Percentiles rank a stretch among this genome's conserved stretches.
Conservation (phyloP, 371 early-diverging fungal species). For the Mucor saturninus region DNA sequence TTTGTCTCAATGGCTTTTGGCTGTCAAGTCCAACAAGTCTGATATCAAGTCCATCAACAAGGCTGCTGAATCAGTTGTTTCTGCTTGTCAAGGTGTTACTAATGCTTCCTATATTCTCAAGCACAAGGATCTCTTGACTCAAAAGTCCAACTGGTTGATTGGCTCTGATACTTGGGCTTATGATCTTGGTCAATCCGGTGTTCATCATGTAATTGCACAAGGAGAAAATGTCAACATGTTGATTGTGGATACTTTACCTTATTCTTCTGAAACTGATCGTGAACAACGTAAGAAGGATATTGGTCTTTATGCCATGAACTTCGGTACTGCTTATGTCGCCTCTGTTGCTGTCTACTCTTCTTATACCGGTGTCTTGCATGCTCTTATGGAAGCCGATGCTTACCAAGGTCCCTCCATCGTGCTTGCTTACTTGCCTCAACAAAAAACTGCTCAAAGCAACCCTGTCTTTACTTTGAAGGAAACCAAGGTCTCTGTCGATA, state of each 20-base stretch:
- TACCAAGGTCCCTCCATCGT: conserved; percentile 91
- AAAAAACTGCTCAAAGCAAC: conserved; percentile 27
- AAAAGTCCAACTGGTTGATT: conserved; percentile 84
- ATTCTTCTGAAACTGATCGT: conserved; percentile 59
- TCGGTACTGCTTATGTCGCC: conserved; percentile 87
- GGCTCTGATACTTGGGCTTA: conserved; percentile 88
- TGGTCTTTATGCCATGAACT: conserved; percentile 94
- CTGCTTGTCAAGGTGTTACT: conserved; percentile 35
- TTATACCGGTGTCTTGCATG: conserved; percentile 86
- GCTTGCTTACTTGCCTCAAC: conserved; percentile 82
- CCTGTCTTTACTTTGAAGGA: conserved; percentile 81
- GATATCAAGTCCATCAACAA: conserved; percentile 47
- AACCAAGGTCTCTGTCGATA: conserved; percentile 88
- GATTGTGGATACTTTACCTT: conserved; percentile 83
- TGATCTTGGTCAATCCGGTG: conserved; percentile 87
- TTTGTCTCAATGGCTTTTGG: conserved; percentile 72
- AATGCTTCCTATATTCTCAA: conserved; percentile 36
- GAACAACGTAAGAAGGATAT: conserved; percentile 91
- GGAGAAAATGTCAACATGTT: conserved; percentile 88
- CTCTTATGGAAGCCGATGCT: conserved; percentile 87
- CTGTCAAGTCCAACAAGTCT: conserved; percentile 60
- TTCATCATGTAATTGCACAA: conserved; percentile 88
- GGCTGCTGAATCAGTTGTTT: conserved; percentile 42
- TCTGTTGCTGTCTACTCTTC: conserved; percentile 86
- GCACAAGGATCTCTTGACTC: conserved; percentile 49